Conservation (phyloP, 73 alveolate genomes). For the Paramecium sonneborni region DNA sequence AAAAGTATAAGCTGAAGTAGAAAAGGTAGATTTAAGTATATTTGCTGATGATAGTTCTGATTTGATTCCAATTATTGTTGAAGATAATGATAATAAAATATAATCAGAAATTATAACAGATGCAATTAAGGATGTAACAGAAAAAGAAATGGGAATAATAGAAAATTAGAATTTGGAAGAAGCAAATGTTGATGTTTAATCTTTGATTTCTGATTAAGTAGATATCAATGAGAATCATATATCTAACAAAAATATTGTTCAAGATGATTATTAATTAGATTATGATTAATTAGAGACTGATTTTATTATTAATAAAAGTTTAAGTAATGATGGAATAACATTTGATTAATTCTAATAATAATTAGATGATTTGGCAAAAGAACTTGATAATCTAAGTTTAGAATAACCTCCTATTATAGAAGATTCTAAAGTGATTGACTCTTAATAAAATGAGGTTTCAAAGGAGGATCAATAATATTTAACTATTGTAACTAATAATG, state of each 20-base stretch:
- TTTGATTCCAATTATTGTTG: not conserved
- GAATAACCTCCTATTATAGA: not conserved
- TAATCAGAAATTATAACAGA: not conserved
- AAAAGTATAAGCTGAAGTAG: not conserved
- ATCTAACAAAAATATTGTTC: not conserved
- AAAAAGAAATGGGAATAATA: not conserved
- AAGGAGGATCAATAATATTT: not conserved
- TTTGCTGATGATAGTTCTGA: constrained; percentile 20
- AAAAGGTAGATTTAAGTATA: not conserved
- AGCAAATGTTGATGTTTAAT: not conserved
- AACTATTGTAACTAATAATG: not conserved
- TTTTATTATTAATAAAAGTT: not conserved
- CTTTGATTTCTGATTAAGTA: not conserved
- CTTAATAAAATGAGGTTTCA: not conserved
- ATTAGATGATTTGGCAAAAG: not conserved
- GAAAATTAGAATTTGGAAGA: not conserved
- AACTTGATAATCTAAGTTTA: not conserved
- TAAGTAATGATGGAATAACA: not conserved
- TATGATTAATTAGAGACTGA: constrained; percentile 1
- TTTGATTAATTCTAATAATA: not conserved
- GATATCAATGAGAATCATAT: not conserved
- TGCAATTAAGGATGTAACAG: not conserved
- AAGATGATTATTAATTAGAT: not conserved
- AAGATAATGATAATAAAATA: not conserved
- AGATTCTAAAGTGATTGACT: not conserved